These are phyloP conservation scores for Cryphonectria carpinicola DNA, from an alignment of 2,329 filamentous ascomycete genomes.

Conservation along the genomic window DNA sequence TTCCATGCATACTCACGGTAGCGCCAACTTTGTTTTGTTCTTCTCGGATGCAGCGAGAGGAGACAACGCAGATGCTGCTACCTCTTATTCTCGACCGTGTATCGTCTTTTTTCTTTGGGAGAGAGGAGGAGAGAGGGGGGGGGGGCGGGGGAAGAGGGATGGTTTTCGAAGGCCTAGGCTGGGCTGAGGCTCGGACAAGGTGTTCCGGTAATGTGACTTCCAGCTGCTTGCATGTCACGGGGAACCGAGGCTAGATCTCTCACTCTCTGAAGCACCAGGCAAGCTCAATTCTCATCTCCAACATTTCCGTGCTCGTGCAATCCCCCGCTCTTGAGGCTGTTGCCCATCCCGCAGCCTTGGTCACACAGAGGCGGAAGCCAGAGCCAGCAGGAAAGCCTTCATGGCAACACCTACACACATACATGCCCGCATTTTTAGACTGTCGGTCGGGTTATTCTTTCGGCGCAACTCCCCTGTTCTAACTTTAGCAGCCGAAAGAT, in stretches of 20 bases:
- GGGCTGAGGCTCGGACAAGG: neutral
- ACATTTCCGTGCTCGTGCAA: neutral
- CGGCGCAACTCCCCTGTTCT: conserved; percentile 12
- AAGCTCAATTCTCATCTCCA: neutral
- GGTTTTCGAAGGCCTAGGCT: neutral
- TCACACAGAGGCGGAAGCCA: neutral
- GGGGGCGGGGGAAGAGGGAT: too few relatives aligned
- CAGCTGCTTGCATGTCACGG: neutral
- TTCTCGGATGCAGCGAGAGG: neutral
- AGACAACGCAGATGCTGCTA: neutral
- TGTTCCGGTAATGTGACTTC: neutral
- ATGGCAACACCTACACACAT: neutral
- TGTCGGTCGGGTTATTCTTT: conserved; percentile 5
- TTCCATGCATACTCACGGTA: neutral
- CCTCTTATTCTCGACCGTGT: neutral
- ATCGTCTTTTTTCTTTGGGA: too few relatives aligned
- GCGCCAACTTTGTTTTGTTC: conserved; percentile 1
- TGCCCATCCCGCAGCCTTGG: neutral
- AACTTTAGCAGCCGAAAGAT: conserved; percentile 24
- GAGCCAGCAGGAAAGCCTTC: neutral
- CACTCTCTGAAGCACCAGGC: neutral
- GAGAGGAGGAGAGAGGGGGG: too few relatives aligned
- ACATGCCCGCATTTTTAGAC: neutral
- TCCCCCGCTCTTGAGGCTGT: neutral
- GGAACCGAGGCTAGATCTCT: neutral